phyloP scores from a whole-genome alignment of 129 eudicot species.

The Ambrosia artemisiifolia region DNA sequence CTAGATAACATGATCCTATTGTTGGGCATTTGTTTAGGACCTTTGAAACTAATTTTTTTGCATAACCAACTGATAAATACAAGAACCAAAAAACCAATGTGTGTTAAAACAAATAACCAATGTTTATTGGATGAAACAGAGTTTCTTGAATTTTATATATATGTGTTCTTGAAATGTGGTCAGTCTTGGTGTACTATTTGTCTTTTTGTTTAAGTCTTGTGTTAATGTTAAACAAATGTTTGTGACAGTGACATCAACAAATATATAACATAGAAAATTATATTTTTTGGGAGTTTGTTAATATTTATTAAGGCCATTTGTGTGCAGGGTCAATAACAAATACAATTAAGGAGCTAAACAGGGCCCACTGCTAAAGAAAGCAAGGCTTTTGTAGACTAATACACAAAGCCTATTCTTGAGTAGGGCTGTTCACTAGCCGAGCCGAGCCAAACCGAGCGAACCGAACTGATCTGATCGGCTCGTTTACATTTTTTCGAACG shows the following conservation, averaged over 20 bases:
- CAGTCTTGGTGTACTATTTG: slow-evolving; percentile 11
- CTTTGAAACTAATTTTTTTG: slow-evolving; percentile 18
- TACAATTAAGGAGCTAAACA: too few relatives aligned
- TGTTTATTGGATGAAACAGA: neutral
- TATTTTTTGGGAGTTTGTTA: neutral
- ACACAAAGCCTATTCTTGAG: neutral
- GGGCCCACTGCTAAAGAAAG: too few relatives aligned
- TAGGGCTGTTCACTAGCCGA: too few relatives aligned
- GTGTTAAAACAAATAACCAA: slow-evolving; percentile 35
- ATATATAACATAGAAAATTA: neutral
- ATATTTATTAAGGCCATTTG: neutral
- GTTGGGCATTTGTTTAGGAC: slow-evolving; percentile 22
- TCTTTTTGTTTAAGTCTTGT: neutral
- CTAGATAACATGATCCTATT: slow-evolving; percentile 32
- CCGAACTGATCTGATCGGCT: too few relatives aligned
- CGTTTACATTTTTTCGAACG: too few relatives aligned
- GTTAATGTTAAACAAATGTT: neutral
- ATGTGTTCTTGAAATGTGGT: neutral
- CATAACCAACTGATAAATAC: slow-evolving; percentile 35
- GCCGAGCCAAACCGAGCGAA: too few relatives aligned
- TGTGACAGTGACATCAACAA: neutral
- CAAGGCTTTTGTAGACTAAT: neutral
- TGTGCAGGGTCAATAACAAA: too few relatives aligned
- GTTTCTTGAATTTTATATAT: neutral
- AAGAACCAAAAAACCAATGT: slow-evolving; percentile 40